Percentiles rank a stretch among this genome's conserved stretches.
These are phyloP conservation scores for Dipodascus albidus DNA, from an alignment of 805 yeast species.

Conservation along the genomic window DNA sequence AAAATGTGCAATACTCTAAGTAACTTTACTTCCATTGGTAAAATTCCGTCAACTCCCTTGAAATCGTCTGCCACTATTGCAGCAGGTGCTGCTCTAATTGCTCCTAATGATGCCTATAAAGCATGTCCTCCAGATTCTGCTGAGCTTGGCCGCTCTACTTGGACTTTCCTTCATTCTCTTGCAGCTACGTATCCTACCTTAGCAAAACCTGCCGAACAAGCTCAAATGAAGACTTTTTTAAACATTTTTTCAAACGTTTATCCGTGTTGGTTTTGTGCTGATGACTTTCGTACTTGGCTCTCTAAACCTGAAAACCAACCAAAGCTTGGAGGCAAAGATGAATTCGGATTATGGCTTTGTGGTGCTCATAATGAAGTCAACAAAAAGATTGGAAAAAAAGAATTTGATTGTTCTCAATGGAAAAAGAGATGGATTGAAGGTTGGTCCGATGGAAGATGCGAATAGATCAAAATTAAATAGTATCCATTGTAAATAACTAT, in stretches of 20 bases:
- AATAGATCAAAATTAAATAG: constrained; percentile 20
- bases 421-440: constrained; percentile 91
- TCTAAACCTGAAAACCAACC: constrained; percentile 34
- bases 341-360: constrained; percentile 84
- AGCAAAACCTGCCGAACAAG: constrained; percentile 52
- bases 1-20: background rate
- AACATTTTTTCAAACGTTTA: constrained; percentile 64
- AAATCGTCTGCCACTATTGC: constrained; percentile 16
- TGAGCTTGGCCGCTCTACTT: constrained; percentile 70
- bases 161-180: constrained; percentile 85
- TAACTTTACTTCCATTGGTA: background rate
- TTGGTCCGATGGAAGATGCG: constrained; percentile 60
- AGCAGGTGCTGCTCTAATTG: constrained; percentile 7
- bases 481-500: constrained; percentile 7
- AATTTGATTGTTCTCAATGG: constrained; percentile 84
- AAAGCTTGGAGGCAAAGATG: constrained; percentile 43
- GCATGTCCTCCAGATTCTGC: constrained; percentile 84
- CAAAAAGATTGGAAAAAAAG: constrained; percentile 69
- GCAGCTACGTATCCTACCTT: constrained; percentile 79
- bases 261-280: constrained; percentile 92
- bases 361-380: constrained; percentile 95
- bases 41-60: constrained; percentile 5
- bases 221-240: constrained; percentile 61
- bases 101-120: constrained; percentile 24
- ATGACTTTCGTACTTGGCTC: constrained; percentile 63